These are phyloP conservation scores for Pythium sp. DNA, from an alignment of 352 stramenopile genomes.

Conservation along the genomic window DNA sequence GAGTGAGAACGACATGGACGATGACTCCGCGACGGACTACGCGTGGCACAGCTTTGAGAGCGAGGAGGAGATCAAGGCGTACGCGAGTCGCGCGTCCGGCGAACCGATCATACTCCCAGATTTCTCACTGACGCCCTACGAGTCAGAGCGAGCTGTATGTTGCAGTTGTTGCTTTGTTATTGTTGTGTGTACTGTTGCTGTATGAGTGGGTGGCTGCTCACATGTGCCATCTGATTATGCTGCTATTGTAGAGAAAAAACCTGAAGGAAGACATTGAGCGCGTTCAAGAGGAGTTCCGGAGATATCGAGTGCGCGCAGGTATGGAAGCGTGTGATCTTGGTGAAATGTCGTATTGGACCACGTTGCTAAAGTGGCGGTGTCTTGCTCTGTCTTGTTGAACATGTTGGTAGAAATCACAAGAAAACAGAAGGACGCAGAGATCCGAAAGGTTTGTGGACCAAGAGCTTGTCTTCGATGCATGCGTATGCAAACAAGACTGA, in stretches of 20 bases:
- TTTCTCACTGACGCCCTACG: slow-evolving; percentile 65
- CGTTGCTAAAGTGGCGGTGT: not conserved
- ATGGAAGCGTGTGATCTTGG: not conserved
- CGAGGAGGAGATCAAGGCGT: slow-evolving; percentile 59
- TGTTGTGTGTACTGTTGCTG: not conserved
- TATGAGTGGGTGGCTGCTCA: not conserved
- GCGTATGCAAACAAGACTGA: not conserved
- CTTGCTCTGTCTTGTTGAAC: not conserved
- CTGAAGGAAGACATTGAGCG: slow-evolving; percentile 80
- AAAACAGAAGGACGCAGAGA: slow-evolving; percentile 88
- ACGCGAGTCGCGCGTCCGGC: slow-evolving; percentile 49
- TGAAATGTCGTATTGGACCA: not conserved
- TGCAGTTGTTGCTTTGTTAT: not conserved
- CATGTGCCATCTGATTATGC: not conserved
- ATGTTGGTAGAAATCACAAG: slow-evolving; percentile 65
- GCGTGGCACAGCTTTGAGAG: slow-evolving; percentile 72
- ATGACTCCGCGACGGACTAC: slow-evolving; percentile 41
- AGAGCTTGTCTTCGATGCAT: not conserved
- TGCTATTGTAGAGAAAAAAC: slow-evolving; percentile 59
- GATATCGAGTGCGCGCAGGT: slow-evolving; percentile 82
- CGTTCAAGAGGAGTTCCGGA: slow-evolving; percentile 85
- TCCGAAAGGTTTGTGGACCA: slow-evolving; percentile 57
- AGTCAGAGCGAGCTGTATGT: slow-evolving; percentile 73
- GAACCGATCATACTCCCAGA: slow-evolving; percentile 65
- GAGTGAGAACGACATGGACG: slow-evolving; percentile 64